phyloP scores from a whole-genome alignment of 805 yeast species.

The Zygosaccharomyces kombuchaensis region DNA sequence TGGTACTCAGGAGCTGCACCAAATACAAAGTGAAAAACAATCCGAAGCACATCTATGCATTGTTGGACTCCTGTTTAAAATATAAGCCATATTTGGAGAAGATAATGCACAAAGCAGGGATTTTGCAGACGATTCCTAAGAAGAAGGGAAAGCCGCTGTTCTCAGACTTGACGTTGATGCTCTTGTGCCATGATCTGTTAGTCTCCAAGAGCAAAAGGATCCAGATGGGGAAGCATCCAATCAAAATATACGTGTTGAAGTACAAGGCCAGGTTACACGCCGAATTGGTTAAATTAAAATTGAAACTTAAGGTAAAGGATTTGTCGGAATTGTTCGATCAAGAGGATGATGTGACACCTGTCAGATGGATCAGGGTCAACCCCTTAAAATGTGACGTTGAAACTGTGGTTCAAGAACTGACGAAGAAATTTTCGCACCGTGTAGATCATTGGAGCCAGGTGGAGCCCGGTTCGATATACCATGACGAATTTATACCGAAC shows the following conservation, averaged over 20 bases:
- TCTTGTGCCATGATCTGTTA: constrained; percentile 77
- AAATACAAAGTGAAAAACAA: constrained; percentile 49
- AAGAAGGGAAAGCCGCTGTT: constrained; percentile 48
- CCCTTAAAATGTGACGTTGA: constrained; percentile 43
- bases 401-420: constrained; percentile 26
- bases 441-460: constrained; percentile 43
- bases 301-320: constrained; percentile 61
- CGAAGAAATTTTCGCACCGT: constrained; percentile 40
- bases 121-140: constrained; percentile 47
- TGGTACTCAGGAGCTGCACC: constrained; percentile 49
- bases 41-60: constrained; percentile 83
- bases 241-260: constrained; percentile 73
- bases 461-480: constrained; percentile 55
- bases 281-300: constrained; percentile 71
- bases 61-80: constrained; percentile 71
- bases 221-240: constrained; percentile 82
- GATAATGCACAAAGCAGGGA: constrained; percentile 61
- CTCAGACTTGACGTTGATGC: constrained; percentile 34
- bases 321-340: constrained; percentile 51
- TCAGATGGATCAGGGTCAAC: constrained; percentile 78
- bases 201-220: constrained; percentile 74
- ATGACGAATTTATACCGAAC: constrained; percentile 69
- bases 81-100: constrained; percentile 60
- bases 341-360: constrained; percentile 59
- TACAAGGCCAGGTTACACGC: constrained; percentile 80